A percentile compares a stretch with the other conserved stretches of the same genome.
Evolutionary conservation across 257 asterid genomes (phyloP).

Genomic region (Solanum stenotomum): DNA sequence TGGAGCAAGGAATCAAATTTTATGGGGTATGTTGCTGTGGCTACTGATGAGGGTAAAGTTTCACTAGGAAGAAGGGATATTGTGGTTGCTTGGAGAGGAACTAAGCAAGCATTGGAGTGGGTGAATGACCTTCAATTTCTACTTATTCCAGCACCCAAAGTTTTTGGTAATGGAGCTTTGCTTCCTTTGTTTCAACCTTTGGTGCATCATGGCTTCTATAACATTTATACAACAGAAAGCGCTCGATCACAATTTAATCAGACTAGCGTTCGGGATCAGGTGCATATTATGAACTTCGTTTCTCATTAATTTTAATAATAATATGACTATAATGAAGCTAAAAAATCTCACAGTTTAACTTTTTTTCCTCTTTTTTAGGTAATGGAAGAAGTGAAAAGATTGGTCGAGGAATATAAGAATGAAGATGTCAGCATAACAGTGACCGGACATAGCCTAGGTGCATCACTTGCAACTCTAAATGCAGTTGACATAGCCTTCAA

Average conservation of each 20-base stretch:
- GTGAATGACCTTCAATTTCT: not conserved
- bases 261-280: not conserved
- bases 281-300: not conserved
- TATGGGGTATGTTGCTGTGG: constrained; percentile 16
- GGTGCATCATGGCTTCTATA: not conserved
- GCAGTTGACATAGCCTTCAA: not conserved
- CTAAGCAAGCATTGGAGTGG: not conserved
- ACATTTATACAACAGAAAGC: not conserved
- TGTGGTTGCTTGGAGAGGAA: not conserved
- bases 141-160: not conserved
- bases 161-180: not conserved
- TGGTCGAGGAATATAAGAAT: not conserved
- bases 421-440: not conserved
- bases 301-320: not conserved
- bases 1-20: constrained; percentile 83
- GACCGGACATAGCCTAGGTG: not conserved
- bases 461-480: not conserved
- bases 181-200: not conserved
- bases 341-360: not conserved
- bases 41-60: not conserved
- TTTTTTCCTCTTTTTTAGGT: not conserved
- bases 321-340: not conserved
- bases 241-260: not conserved
- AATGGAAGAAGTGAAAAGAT: not conserved
- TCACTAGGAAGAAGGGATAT: not conserved